Base-by-base conservation (phyloP, 164 flowering plant genomes). In the Taxillus chinensis region DNA sequence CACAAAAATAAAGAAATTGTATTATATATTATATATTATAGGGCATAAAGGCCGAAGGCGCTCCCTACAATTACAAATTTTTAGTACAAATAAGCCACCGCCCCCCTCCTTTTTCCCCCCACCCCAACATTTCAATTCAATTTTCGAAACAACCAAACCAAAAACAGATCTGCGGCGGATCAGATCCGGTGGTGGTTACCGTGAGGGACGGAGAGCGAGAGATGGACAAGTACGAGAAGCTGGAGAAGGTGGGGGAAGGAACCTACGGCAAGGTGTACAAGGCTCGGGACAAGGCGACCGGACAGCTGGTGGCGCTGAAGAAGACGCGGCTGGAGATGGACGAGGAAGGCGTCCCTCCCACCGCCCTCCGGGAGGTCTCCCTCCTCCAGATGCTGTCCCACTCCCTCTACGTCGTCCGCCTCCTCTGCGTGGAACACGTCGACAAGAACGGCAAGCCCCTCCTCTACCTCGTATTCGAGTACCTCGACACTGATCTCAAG, bases 261-360 rank as follows among this genome's bases (percentile, higher is more conserved):
- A 93, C 99, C 6, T 93, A 93, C 67, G 99, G 99, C n/a, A 93
- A 93, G 74, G 99, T 93, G 3, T 93, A 93, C 90, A 93, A 91
- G 70, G 99, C 97, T 9, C 81, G 77, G 62, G 99, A 93, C 80
- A 93, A 84, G 63, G 64, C 68, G 11, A 87, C 84, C 2, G 97
- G 97, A 0, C 89, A 89, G 52, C 54, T 93, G 9, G 97, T 93
- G 14, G 99, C 99, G 0, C 78, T 93, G 42, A 93, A 93, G 85
- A 93, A 93, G 70, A 93, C 99, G 0, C 78, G 97, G 2, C 84
- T 93, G 10, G 97, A 93, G 64, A 91, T 90, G 99, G 99, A 93
- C 82, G 99, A 93, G 62, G 99, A 93, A 69, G 99, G 99, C 45
- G 78, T 93, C 3, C 99, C 99, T 3, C 99, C 99, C 9, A 93